Evolutionary conservation across 371 early-diverging fungal genomes (phyloP).

Genomic region (Mucor sp.): DNA sequence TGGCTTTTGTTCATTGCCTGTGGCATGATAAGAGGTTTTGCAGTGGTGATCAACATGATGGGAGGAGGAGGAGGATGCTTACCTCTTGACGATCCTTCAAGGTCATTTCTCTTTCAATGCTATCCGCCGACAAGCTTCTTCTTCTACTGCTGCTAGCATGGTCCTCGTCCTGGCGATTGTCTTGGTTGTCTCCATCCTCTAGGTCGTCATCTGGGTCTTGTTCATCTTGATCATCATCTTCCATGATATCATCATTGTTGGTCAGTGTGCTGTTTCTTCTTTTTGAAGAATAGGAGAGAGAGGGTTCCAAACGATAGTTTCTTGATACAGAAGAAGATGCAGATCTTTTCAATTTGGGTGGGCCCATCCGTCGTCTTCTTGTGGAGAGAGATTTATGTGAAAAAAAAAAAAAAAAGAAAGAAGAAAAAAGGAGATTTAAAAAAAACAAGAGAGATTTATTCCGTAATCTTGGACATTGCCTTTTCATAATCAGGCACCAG

Average conservation of each 20-base stretch:
- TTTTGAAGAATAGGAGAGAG: neutral
- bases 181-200: slow-evolving; percentile 10
- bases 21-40: neutral
- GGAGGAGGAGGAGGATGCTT: too few relatives aligned
- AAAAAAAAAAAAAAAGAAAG: neutral
- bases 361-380: neutral
- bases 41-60: neutral
- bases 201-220: neutral
- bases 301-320: neutral
- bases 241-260: slow-evolving; percentile 14
- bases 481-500: slow-evolving; percentile 31
- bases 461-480: slow-evolving; percentile 22
- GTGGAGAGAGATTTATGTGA: neutral
- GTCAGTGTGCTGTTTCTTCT: slow-evolving; percentile 3
- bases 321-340: slow-evolving; percentile 3
- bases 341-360: slow-evolving; percentile 11
- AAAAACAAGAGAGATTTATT: neutral
- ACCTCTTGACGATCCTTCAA: slow-evolving; percentile 72
- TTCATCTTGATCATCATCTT: neutral
- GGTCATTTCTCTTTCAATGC: slow-evolving; percentile 57
- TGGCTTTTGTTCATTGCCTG: slow-evolving; percentile 81
- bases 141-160: neutral
- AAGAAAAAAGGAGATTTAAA: neutral
- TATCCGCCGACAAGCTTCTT: slow-evolving; percentile 31
- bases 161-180: too few relatives aligned